Conservation (phyloP, 371 early-diverging fungal genomes). For the Rhizopus arrhizus region DNA sequence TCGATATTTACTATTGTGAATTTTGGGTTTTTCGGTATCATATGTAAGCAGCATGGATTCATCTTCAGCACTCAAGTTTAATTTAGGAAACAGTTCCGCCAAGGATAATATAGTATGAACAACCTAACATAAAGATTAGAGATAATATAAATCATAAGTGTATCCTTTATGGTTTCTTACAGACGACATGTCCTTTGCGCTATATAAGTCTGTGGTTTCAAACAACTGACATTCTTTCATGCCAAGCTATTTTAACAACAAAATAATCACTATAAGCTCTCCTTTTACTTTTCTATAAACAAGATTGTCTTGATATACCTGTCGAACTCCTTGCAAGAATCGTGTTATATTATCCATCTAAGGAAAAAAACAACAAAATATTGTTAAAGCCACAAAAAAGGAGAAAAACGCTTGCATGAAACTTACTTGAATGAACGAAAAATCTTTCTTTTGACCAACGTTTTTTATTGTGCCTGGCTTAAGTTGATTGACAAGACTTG, state of each 20-base stretch:
- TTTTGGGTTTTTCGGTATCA: background rate
- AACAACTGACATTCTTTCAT: constrained; percentile 81
- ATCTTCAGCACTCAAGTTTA: background rate
- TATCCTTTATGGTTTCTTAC: constrained; percentile 43
- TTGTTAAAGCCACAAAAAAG: constrained; percentile 5
- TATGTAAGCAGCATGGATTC: background rate
- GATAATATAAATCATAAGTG: background rate
- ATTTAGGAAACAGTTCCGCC: constrained; percentile 13
- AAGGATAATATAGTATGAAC: constrained; percentile 23
- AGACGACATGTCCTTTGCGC: constrained; percentile 83
- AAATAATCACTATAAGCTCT: background rate
- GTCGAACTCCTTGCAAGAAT: constrained; percentile 63
- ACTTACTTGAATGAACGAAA: constrained; percentile 76
- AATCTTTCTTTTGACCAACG: constrained; percentile 62
- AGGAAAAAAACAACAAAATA: background rate
- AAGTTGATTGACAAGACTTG: constrained; percentile 73
- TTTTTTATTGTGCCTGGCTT: constrained; percentile 72
- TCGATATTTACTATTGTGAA: background rate
- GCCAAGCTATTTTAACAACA: constrained; percentile 36
- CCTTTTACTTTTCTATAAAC: constrained; percentile 4
- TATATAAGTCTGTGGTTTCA: constrained; percentile 90
- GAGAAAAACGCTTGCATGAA: background rate
- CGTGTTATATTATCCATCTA: constrained; percentile 84
- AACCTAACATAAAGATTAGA: constrained; percentile 13
- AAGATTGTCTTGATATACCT: constrained; percentile 29